These are phyloP conservation scores for Fraxinus anomala DNA, from an alignment of 257 asterid species.

Conservation along the genomic window DNA sequence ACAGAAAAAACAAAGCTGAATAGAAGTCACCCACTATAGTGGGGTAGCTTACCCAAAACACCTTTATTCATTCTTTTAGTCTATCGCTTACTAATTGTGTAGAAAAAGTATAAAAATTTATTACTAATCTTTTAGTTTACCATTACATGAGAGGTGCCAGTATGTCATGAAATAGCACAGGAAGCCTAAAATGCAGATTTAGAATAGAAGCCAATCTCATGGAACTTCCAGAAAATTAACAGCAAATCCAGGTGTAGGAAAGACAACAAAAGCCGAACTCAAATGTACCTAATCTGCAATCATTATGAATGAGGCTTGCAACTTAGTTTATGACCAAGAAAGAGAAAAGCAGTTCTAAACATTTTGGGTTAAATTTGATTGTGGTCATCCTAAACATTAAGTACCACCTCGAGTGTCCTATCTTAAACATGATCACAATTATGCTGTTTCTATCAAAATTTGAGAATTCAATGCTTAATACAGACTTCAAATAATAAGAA, in stretches of 20 bases:
- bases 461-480: background rate
- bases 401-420: background rate
- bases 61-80: background rate
- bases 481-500: background rate
- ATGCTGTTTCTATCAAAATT: background rate
- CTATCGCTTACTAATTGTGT: background rate
- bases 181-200: background rate
- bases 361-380: background rate
- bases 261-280: background rate
- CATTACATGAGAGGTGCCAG: background rate
- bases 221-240: background rate
- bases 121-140: no score
- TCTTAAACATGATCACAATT: background rate
- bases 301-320: background rate
- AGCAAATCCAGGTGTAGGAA: background rate
- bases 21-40: background rate
- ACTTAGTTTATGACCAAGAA: background rate
- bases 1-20: background rate
- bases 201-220: background rate
- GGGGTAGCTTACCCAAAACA: background rate
- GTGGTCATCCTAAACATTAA: background rate
- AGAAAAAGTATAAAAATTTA: background rate
- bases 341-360: background rate
- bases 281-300: background rate
- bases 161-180: background rate